Percentiles rank a stretch among this genome's conserved stretches.
phyloP scores from a whole-genome alignment of 1,284 basidiomycete species.

The Trichosporon sp. region DNA sequence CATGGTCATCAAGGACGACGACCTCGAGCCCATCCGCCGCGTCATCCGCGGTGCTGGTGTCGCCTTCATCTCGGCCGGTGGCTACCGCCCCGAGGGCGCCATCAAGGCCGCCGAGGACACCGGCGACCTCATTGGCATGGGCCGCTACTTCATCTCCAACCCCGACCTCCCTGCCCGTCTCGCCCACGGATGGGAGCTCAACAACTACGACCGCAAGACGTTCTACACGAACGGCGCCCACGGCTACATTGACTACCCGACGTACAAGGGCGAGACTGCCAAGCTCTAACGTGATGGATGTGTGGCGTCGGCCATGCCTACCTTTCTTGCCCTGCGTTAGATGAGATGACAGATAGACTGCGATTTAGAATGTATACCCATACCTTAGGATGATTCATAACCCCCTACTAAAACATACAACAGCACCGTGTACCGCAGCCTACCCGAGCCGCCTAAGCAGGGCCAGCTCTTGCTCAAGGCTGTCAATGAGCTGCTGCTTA shows the following conservation, averaged over 20 bases:
- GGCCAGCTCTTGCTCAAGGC: too few species aligned
- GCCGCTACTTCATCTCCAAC: slow-evolving; percentile 54
- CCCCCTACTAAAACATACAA: too few species aligned
- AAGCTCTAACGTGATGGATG: slow-evolving; percentile 58
- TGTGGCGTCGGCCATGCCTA: too few species aligned
- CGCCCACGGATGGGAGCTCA: slow-evolving; percentile 36
- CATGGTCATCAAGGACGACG: slow-evolving; percentile 20
- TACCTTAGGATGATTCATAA: too few species aligned
- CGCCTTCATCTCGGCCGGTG: slow-evolving; percentile 55
- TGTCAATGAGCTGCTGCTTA: too few species aligned
- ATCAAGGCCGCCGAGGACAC: slow-evolving; percentile 34
- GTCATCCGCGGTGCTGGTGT: slow-evolving; percentile 24
- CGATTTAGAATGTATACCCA: background rate
- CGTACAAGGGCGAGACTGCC: background rate
- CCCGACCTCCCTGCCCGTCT: slow-evolving; percentile 58
- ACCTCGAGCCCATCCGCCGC: slow-evolving; percentile 25
- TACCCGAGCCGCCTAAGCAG: too few species aligned
- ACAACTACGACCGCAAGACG: slow-evolving; percentile 40
- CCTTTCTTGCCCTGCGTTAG: too few species aligned
- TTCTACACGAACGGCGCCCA: slow-evolving; percentile 28
- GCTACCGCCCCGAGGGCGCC: slow-evolving; percentile 42
- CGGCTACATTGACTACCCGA: slow-evolving; percentile 27
- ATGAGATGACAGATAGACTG: background rate
- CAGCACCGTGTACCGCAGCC: too few species aligned
- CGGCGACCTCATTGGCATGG: slow-evolving; percentile 54